Evolutionary conservation across 345 rosid species (phyloP), one percentile per base, ranked within the genome.

Genomic region (Pistacia atlantica): DNA sequence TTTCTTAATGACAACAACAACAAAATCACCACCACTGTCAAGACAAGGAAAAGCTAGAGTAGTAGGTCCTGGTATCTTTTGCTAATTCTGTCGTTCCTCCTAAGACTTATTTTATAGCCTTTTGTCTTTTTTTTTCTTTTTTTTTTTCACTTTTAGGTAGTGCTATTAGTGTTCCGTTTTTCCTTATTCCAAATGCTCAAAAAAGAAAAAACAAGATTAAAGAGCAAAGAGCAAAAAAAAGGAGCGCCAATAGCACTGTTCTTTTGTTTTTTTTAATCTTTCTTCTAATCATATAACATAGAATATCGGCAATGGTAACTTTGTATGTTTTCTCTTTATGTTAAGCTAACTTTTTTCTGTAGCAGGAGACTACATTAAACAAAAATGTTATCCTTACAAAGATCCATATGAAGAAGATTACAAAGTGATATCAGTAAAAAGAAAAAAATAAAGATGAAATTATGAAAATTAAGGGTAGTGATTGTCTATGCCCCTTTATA

Each of bases 81-180:
- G 28, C 67, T 11, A 45, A 16, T 62, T 64, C 31, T 78, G 28
- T 54, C 61, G 52, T 31, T 49, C 76, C 33, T 17, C 13, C 57
- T 67, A 80, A 80, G 77, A 84, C 57, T 76, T 75, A 64, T 68
- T 62, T 78, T 66, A 65, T 79, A 80, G 78, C 20, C 49, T 56
- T 58, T 66, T 31, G 18, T 64, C 58, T 3, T 31, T 67, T 33
- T 22, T 4, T 22, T 65, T 75, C 77, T 76, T 12, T 14, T 10
- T 11, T 51, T 51, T 14, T 54, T 54, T 16, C 4, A 4, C 57
- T 56, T 67, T 57, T 59, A 74, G 69, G 80, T 85, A 84, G 93
- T 78, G 92, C 93, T 91, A 88, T 83, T 78, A 78, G 86, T 82
- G 90, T 93, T 89, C 90, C 97, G 84, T 75, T 82, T 79, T 79